phyloP scores from a whole-genome alignment of 768 basidiomycete genomes.

The Collybiopsis confluens region DNA sequence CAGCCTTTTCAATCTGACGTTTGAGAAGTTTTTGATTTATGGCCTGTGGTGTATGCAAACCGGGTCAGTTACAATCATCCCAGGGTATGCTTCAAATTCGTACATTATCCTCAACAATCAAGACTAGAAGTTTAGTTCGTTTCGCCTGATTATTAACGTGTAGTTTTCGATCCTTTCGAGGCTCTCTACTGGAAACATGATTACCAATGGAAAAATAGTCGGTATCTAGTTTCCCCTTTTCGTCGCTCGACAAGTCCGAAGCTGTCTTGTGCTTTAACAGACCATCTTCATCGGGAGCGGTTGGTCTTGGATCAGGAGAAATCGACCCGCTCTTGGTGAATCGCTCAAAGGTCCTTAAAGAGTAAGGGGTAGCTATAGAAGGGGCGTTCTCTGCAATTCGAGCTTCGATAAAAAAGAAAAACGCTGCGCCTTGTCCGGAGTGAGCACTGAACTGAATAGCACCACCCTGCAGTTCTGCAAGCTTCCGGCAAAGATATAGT shows the following conservation, averaged over 20 bases:
- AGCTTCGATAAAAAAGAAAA: neutral
- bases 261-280: too few relatives aligned
- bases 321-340: neutral
- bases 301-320: neutral
- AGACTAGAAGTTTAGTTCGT: neutral
- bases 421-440: conserved; percentile 2
- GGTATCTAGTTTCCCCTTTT: too few relatives aligned
- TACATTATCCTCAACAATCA: conserved; percentile 6
- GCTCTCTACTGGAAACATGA: too few relatives aligned
- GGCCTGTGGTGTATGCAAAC: too few relatives aligned
- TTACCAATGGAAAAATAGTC: too few relatives aligned
- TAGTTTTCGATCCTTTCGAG: too few relatives aligned
- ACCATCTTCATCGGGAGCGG: too few relatives aligned
- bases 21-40: conserved; percentile 5
- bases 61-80: neutral
- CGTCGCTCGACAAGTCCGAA: too few relatives aligned
- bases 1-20: conserved; percentile 10
- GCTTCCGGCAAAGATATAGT: conserved; percentile 4
- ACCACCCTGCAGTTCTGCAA: conserved; percentile 5
- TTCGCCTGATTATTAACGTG: neutral
- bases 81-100: neutral
- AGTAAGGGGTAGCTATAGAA: neutral
- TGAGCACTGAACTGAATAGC: neutral
- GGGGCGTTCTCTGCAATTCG: neutral
- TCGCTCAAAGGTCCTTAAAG: neutral